Percentiles rank a stretch among this genome's conserved stretches.
phyloP scores from a whole-genome alignment of 345 rosid species.

The Heritiera fomes region DNA sequence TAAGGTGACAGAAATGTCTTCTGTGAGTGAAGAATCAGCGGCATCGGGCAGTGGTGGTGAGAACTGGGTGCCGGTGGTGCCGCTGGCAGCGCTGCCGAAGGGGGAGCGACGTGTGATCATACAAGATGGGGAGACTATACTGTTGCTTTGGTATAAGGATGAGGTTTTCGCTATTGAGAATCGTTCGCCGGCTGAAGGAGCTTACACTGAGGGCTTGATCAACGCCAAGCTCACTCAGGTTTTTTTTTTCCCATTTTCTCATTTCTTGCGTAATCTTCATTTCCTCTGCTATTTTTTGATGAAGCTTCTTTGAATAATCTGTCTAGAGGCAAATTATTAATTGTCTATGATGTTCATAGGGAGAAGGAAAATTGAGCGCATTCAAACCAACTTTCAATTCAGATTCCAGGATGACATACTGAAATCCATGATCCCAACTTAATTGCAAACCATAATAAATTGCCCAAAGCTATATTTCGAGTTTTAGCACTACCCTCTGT shows the following conservation, averaged over 20 bases:
- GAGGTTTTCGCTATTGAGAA: conserved; percentile 83
- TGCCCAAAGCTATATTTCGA: neutral
- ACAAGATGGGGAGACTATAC: conserved; percentile 76
- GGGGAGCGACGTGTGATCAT: conserved; percentile 88
- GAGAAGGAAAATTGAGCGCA: neutral
- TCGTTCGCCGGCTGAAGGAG: conserved; percentile 93
- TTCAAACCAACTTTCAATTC: neutral
- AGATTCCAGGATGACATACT: neutral
- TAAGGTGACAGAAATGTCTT: conserved; percentile 67
- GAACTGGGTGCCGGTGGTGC: conserved; percentile 93
- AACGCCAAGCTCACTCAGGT: conserved; percentile 97
- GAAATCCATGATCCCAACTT: neutral
- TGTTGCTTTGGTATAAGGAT: conserved; percentile 89
- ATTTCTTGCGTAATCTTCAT: neutral
- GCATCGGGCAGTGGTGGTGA: conserved; percentile 39
- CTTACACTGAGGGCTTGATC: conserved; percentile 84
- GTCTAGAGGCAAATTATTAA: neutral
- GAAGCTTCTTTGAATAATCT: neutral
- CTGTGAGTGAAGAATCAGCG: conserved; percentile 41
- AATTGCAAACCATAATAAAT: neutral
- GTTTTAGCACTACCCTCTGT: neutral
- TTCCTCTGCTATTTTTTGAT: neutral
- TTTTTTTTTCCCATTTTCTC: neutral
- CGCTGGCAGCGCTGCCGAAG: conserved; percentile 78
- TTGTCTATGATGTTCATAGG: neutral